phyloP scores from a whole-genome alignment of 495 filamentous ascomycete species.

The Xylaria intraflava region DNA sequence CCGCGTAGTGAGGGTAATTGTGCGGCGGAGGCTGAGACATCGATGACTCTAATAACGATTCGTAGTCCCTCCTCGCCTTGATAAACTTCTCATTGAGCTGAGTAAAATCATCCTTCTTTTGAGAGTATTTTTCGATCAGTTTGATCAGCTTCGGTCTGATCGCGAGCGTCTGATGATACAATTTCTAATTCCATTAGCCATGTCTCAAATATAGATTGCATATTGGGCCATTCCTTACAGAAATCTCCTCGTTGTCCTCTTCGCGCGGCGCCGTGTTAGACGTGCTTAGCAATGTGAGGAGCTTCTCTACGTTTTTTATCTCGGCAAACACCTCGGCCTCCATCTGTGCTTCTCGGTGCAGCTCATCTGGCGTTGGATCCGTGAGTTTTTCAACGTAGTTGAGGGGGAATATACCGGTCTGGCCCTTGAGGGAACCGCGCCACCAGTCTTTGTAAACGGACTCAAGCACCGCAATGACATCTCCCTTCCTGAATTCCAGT shows the following conservation, averaged over 20 bases:
- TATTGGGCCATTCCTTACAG: conserved; percentile 41
- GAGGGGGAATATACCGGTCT: conserved; percentile 95
- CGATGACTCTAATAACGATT: conserved; percentile 87
- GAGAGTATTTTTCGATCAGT: conserved; percentile 96
- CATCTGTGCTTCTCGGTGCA: conserved; percentile 95
- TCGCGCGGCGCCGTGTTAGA: conserved; percentile 80
- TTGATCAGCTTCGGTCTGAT: conserved; percentile 97
- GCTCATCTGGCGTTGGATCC: conserved; percentile 88
- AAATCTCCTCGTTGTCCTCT: conserved; percentile 89
- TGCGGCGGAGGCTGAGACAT: conserved; percentile 83
- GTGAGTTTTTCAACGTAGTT: conserved; percentile 98
- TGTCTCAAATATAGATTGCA: not conserved
- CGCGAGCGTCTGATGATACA: conserved; percentile 89
- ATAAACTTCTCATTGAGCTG: conserved; percentile 99
- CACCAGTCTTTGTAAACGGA: conserved; percentile 99
- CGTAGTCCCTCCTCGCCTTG: conserved; percentile 94
- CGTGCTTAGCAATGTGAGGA: conserved; percentile 90
- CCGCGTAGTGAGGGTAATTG: conserved; percentile 56
- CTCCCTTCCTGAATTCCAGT: conserved; percentile 91
- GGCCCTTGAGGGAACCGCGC: conserved; percentile 88
- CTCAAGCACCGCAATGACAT: conserved; percentile 94
- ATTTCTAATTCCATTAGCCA: conserved; percentile 43
- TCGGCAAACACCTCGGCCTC: conserved; percentile 96
- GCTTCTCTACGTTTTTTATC: conserved; percentile 97
- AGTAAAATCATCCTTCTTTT: conserved; percentile 99